Base-by-base conservation (phyloP, 805 yeast genomes). In the Barnettozyma pratensis region DNA sequence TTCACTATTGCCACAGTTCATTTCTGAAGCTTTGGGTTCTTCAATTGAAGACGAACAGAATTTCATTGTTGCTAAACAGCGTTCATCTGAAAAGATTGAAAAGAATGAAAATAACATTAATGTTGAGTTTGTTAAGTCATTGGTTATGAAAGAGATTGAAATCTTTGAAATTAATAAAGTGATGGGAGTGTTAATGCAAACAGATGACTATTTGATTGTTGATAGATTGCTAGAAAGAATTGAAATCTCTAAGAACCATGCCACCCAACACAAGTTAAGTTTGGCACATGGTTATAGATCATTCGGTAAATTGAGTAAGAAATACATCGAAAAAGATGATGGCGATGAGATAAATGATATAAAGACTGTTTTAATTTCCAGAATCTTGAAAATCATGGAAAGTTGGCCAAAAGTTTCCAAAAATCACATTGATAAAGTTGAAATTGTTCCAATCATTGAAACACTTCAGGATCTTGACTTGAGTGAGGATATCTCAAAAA, bases 241-340 rank as follows among this genome's bases (percentile, higher is more conserved):
- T 30, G 72, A 75, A 49, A 63, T 79, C 36, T 74, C 87, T 5
- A 66, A 72, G 14, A 81, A 77, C 39, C 69, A 71, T 2, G 64
- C 66, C 5, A 70, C 85, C 30, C 79, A 85, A 47, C 65, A 74
- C 11, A 74, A 77, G 32, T 79, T 91, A 39, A 79, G 88, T 58
- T 77, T 83, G 51, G 74, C 89, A 60, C 99, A 91, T 64, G 99
- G 98, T 10, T 87, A 89, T 66, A 83, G 83, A 60, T 82, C 94
- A 19, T 71, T 91, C 45, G 78, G 86, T 12, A 76, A 81, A 11
- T 67, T 87, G 5, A 61, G 90, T 45, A 72, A 74, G 52, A 70
- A 50, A 40, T 49, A 37, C 31, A 42, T 19, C 28, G 39, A 42
- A 9, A 44, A 43, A 10, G 49, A 46, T n/a, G 39, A 41, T 29